These are phyloP conservation scores for Phlebopus sp. DNA, from an alignment of 1,284 basidiomycete genomes.

Conservation along the genomic window DNA sequence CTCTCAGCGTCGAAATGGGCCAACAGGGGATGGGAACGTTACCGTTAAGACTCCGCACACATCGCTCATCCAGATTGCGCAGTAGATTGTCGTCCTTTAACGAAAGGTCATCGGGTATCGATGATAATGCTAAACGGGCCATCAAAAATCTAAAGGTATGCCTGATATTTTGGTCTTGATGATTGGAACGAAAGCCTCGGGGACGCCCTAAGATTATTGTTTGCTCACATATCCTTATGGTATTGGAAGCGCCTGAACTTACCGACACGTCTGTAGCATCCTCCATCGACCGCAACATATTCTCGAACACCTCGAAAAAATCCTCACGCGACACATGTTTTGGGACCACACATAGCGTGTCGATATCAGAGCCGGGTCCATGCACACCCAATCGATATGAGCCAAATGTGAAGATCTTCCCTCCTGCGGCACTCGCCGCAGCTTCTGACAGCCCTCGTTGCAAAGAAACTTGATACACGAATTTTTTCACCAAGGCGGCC, in stretches of 20 bases:
- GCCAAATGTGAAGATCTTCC: conserved; percentile 99
- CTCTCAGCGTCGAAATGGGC: conserved; percentile 9
- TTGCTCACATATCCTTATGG: conserved; percentile 1
- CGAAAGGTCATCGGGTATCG: conserved; percentile 89
- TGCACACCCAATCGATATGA: conserved; percentile 96
- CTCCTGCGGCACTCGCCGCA: conserved; percentile 84
- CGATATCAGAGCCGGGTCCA: conserved; percentile 95
- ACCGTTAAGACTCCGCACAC: conserved; percentile 94
- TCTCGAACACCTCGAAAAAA: conserved; percentile 92
- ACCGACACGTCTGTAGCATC: conserved; percentile 91
- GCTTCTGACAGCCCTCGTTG: conserved; percentile 82
- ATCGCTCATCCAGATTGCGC: conserved; percentile 91
- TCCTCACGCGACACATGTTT: conserved; percentile 95
- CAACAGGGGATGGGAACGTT: conserved; percentile 6
- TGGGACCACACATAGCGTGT: conserved; percentile 97
- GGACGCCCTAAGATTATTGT: conserved; percentile 68
- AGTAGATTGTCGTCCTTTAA: conserved; percentile 91
- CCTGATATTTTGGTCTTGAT: conserved; percentile 91
- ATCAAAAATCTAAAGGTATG: conserved; percentile 95
- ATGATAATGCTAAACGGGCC: conserved; percentile 79
- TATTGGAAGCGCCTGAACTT: conserved; percentile 33
- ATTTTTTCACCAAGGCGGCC: conserved; percentile 88
- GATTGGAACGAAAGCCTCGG: conserved; percentile 94
- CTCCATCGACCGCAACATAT: conserved; percentile 84
- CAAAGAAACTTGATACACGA: conserved; percentile 85